Base-by-base conservation (phyloP, 108 stramenopile species). In the Conticribra guillardii region DNA sequence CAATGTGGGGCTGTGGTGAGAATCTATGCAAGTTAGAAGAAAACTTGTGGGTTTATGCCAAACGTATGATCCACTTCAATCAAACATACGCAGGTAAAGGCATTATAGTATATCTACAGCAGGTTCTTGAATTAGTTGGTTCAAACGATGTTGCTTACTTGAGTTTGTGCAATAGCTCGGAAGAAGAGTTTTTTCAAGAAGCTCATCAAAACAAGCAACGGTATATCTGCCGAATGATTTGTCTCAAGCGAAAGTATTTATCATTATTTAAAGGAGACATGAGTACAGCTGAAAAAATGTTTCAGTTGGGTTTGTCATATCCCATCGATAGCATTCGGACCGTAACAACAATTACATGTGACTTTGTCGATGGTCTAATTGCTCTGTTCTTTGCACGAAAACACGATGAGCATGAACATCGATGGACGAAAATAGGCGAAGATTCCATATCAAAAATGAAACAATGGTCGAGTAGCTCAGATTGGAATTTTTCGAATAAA, bases 401-500 rank as follows among this genome's bases (percentile, higher is more conserved):
- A 27, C n/a, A 44, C 3, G 49, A 31, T 0, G 31, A 26, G 14
- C 29, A 54, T 44, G 46, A 64, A 64, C 17, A 14, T 5, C 22
- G 34, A 30, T 33, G 56, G 76, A 52, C 50, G 2, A 34, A 60
- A 33, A 51, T 64, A 23, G 65, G 54, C 31, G 31, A 65, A 68
- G 19, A 33, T 24, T n/a, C 54, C 45, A 21, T 58, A 28, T 19
- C 49, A 54, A 64, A 59, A 27, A 66, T 76, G 28, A 63, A 76
- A 32, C 21, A 17, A 17, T 84, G 83, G 76, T 54, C 71, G n/a
- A 80, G 54, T 18, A 34, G 53, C 61, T 75, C 60, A 22, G 46
- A 69, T 7, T 74, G 79, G 60, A 84, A 84, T 63, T 84, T 84
- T 34, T 28, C 59, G 15, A 75, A 75, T 19, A 76, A 76, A 23